Conservation (phyloP, 2,329 filamentous ascomycete genomes). For the Acarospora socialis region DNA sequence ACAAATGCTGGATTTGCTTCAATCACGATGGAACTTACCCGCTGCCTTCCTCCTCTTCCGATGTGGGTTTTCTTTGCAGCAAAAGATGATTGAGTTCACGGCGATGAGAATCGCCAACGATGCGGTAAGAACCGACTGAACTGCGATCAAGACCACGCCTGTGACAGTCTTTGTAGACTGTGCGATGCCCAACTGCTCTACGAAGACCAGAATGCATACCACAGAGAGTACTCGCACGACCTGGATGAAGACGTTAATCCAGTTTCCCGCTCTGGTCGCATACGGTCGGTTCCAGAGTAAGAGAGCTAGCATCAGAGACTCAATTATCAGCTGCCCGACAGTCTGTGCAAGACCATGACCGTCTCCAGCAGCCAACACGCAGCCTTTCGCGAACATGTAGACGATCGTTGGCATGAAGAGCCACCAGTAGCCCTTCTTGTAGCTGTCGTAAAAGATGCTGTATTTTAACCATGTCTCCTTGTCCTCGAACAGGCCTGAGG, state of each 20-base stretch:
- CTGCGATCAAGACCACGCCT: conserved; percentile 81
- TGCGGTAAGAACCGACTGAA: conserved; percentile 74
- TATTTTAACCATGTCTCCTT: conserved; percentile 90
- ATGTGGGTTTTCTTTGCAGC: conserved; percentile 80
- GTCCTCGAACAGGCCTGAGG: conserved; percentile 64
- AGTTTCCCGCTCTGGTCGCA: conserved; percentile 71
- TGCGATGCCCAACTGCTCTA: conserved; percentile 77
- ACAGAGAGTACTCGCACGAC: conserved; percentile 80
- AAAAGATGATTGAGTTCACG: conserved; percentile 74
- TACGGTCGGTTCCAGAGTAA: conserved; percentile 78
- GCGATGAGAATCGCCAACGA: conserved; percentile 73
- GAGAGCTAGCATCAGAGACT: conserved; percentile 62
- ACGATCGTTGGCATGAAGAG: conserved; percentile 77
- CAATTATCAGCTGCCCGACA: conserved; percentile 64
- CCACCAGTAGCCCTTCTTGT: conserved; percentile 95
- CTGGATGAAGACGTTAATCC: conserved; percentile 89
- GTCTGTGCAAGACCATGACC: conserved; percentile 75
- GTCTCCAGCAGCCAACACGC: conserved; percentile 69
- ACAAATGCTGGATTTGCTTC: not conserved
- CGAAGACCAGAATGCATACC: conserved; percentile 78
- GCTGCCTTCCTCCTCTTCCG: conserved; percentile 76
- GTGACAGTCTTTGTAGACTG: conserved; percentile 91
- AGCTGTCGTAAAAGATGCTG: conserved; percentile 91
- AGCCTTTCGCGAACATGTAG: conserved; percentile 84
- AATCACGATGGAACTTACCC: conserved; percentile 51